These are phyloP conservation scores for Coleophoma cylindrospora DNA, from an alignment of 2,329 filamentous ascomycete species.

Conservation along the genomic window DNA sequence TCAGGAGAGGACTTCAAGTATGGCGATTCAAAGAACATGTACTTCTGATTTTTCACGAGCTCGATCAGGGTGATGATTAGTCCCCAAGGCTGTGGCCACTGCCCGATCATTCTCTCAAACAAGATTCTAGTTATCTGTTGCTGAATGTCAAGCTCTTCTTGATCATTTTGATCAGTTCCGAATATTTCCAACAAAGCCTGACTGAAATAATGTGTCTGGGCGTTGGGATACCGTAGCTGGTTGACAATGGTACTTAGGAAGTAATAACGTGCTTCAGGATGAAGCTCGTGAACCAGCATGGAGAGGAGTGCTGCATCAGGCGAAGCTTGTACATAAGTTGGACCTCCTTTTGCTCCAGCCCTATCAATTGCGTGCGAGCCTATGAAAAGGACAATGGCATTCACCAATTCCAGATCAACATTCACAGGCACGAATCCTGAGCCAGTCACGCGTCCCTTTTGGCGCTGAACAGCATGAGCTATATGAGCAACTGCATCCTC, in stretches of 20 bases:
- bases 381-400: slow-evolving; percentile 79
- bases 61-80: slow-evolving; percentile 84
- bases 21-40: slow-evolving; percentile 86
- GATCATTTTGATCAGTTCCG: slow-evolving; percentile 65
- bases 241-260: slow-evolving; percentile 82
- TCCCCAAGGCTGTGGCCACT: slow-evolving; percentile 94
- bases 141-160: slow-evolving; percentile 76
- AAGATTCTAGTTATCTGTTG: slow-evolving; percentile 88
- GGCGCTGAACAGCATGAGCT: slow-evolving; percentile 63
- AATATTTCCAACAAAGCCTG: slow-evolving; percentile 82
- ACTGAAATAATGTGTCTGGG: slow-evolving; percentile 89
- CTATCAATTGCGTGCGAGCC: slow-evolving; percentile 66
- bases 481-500: slow-evolving; percentile 74
- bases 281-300: slow-evolving; percentile 69
- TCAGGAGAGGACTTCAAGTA: slow-evolving; percentile 89
- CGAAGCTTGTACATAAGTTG: slow-evolving; percentile 59
- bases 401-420: slow-evolving; percentile 67
- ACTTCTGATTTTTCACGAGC: slow-evolving; percentile 84
- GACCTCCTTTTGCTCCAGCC: slow-evolving; percentile 51
- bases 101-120: slow-evolving; percentile 80
- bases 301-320: slow-evolving; percentile 69
- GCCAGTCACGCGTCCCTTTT: slow-evolving; percentile 51
- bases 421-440: slow-evolving; percentile 63
- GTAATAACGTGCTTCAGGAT: slow-evolving; percentile 77
- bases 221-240: slow-evolving; percentile 85